phyloP scores from a whole-genome alignment of 495 filamentous ascomycete species.

The Massariosphaeria phaeospora region DNA sequence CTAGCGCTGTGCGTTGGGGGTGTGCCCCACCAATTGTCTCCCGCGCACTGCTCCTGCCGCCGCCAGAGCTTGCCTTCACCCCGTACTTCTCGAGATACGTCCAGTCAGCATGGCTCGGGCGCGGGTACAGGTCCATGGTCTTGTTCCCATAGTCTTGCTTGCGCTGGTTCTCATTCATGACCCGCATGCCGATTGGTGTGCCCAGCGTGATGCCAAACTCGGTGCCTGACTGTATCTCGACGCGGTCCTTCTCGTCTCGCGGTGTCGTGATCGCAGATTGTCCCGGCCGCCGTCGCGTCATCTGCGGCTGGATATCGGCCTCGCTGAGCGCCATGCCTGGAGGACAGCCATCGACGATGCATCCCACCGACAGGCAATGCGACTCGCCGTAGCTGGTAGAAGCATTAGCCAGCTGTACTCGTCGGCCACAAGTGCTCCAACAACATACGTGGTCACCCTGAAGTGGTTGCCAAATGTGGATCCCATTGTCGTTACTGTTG shows the following conservation, averaged over 20 bases:
- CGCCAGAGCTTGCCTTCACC: slow-evolving; percentile 87
- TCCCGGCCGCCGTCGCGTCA: slow-evolving; percentile 85
- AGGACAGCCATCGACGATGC: slow-evolving; percentile 58
- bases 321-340: slow-evolving; percentile 86
- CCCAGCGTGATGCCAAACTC: slow-evolving; percentile 90
- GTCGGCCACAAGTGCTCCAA: background rate
- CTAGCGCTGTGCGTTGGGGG: background rate
- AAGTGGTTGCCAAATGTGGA: slow-evolving; percentile 86
- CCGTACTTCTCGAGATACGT: slow-evolving; percentile 98
- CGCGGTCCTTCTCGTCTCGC: slow-evolving; percentile 84
- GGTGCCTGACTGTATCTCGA: slow-evolving; percentile 89
- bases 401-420: slow-evolving; percentile 7
- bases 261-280: slow-evolving; percentile 89
- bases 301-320: slow-evolving; percentile 88
- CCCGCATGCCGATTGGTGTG: slow-evolving; percentile 83
- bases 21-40: slow-evolving; percentile 77
- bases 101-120: slow-evolving; percentile 92
- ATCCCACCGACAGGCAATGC: slow-evolving; percentile 41
- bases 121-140: slow-evolving; percentile 88
- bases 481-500: slow-evolving; percentile 48
- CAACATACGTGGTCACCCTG: slow-evolving; percentile 40
- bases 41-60: slow-evolving; percentile 83
- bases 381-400: slow-evolving; percentile 38
- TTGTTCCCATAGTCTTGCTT: slow-evolving; percentile 88
- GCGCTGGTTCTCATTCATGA: slow-evolving; percentile 87